Evolutionary conservation across 352 stramenopile genomes (phyloP).

Genomic region (Globisporangium barbulae): DNA sequence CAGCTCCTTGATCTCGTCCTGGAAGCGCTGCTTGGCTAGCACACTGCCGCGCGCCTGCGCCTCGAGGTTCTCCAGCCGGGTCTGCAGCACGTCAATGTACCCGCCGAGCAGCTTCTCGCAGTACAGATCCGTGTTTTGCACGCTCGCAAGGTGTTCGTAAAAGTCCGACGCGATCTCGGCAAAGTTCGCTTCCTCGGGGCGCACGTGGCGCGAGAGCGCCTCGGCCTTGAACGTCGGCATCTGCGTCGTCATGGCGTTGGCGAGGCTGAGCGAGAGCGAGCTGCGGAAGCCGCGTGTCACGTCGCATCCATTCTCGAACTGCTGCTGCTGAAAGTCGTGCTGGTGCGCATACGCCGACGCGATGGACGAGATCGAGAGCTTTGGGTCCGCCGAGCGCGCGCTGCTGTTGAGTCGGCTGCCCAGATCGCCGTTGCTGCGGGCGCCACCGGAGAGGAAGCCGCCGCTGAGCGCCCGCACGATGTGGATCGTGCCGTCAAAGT

Average conservation of each 20-base stretch:
- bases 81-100: constrained; percentile 79
- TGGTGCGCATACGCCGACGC: constrained; percentile 53
- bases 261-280: constrained; percentile 25
- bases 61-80: constrained; percentile 55
- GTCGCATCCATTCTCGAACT: constrained; percentile 21
- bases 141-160: constrained; percentile 63
- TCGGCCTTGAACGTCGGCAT: constrained; percentile 27
- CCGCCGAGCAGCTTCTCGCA: constrained; percentile 68
- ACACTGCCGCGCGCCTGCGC: constrained; percentile 13
- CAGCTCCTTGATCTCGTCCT: constrained; percentile 57
- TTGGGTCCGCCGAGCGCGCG: constrained; percentile 27
- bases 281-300: constrained; percentile 39
- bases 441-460: constrained; percentile 4
- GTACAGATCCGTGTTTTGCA: constrained; percentile 68
- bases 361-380: constrained; percentile 73
- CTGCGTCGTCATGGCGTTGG: constrained; percentile 9
- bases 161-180: constrained; percentile 75
- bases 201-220: constrained; percentile 51
- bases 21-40: constrained; percentile 34
- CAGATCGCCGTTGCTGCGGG: not conserved
- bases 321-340: constrained; percentile 5
- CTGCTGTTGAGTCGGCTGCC: constrained; percentile 4
- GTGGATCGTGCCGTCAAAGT: constrained; percentile 66
- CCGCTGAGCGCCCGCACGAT: constrained; percentile 41
- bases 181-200: constrained; percentile 73